These are phyloP conservation scores for Thermomucor indicae-seudaticae DNA, from an alignment of 371 early-diverging fungal genomes.

Conservation along the genomic window DNA sequence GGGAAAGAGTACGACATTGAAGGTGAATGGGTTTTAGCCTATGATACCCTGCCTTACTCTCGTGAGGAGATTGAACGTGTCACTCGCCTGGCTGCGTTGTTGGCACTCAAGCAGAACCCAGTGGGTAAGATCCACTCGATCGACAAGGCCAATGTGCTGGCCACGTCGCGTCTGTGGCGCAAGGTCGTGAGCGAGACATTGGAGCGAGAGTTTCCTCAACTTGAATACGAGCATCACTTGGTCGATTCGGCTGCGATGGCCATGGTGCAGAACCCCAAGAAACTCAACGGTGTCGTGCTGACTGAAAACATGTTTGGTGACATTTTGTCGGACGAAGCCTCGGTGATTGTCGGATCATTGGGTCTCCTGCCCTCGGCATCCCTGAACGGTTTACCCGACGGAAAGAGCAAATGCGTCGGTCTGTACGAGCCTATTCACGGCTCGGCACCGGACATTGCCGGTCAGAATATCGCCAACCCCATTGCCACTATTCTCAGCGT, in stretches of 20 bases:
- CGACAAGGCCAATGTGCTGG: constrained; percentile 98
- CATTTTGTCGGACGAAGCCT: constrained; percentile 93
- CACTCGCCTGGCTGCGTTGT: constrained; percentile 85
- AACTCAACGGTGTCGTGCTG: constrained; percentile 90
- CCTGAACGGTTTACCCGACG: constrained; percentile 79
- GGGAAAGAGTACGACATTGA: not conserved
- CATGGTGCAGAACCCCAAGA: constrained; percentile 87
- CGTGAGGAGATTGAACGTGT: constrained; percentile 88
- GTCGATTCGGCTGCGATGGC: constrained; percentile 98
- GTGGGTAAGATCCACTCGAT: constrained; percentile 87
- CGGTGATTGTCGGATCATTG: constrained; percentile 92
- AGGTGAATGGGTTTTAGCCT: constrained; percentile 41
- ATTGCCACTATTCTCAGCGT: constrained; percentile 94
- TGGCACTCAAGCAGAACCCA: constrained; percentile 76
- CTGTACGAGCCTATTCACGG: constrained; percentile 98
- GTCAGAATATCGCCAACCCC: constrained; percentile 93
- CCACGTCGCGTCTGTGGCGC: constrained; percentile 96
- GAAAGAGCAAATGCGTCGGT: constrained; percentile 71
- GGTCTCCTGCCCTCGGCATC: constrained; percentile 93
- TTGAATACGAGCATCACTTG: constrained; percentile 80
- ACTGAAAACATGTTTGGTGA: constrained; percentile 99
- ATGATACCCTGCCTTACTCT: constrained; percentile 90
- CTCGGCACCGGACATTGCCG: constrained; percentile 97
- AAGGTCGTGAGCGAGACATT: constrained; percentile 85
- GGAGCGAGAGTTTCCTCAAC: constrained; percentile 80